These are phyloP conservation scores for Debaryomyces maramus DNA, from an alignment of 805 yeast genomes.

Conservation along the genomic window DNA sequence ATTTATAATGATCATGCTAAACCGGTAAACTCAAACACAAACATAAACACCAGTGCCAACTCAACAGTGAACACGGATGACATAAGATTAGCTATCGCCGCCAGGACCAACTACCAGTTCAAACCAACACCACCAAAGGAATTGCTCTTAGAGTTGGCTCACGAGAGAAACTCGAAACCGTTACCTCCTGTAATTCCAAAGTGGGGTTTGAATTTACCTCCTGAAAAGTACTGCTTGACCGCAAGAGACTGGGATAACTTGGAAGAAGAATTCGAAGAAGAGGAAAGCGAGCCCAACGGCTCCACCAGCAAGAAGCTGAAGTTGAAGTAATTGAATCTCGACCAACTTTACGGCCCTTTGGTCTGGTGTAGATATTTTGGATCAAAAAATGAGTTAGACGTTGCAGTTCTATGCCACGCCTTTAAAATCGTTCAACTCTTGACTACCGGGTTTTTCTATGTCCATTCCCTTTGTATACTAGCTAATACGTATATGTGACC, in stretches of 20 bases:
- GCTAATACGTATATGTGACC: too few relatives aligned
- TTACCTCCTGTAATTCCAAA: slow-evolving; percentile 89
- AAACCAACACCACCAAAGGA: slow-evolving; percentile 95
- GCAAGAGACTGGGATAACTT: slow-evolving; percentile 68
- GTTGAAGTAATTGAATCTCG: slow-evolving; percentile 5
- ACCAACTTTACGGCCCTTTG: too few relatives aligned
- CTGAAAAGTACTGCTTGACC: slow-evolving; percentile 94
- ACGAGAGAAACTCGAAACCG: slow-evolving; percentile 84
- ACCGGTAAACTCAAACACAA: slow-evolving; percentile 32
- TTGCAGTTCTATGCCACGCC: too few relatives aligned
- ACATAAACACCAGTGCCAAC: slow-evolving; percentile 36
- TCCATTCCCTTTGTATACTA: too few relatives aligned
- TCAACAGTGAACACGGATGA: slow-evolving; percentile 80
- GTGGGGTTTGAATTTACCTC: slow-evolving; percentile 93
- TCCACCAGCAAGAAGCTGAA: slow-evolving; percentile 8
- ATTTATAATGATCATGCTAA: slow-evolving; percentile 81
- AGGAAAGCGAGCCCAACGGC: slow-evolving; percentile 11
- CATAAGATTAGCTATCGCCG: slow-evolving; percentile 86
- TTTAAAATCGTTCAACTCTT: too few relatives aligned
- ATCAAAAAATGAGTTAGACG: too few relatives aligned
- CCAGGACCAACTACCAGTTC: slow-evolving; percentile 93
- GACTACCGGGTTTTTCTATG: too few relatives aligned
- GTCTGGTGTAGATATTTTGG: too few relatives aligned
- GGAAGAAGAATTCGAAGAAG: slow-evolving; percentile 24
- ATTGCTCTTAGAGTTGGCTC: slow-evolving; percentile 83